Evolutionary conservation across 202 grass and related monocot genomes (phyloP), one percentile per base, ranked within the genome.

Genomic region (Cymbopogon flexuosus): DNA sequence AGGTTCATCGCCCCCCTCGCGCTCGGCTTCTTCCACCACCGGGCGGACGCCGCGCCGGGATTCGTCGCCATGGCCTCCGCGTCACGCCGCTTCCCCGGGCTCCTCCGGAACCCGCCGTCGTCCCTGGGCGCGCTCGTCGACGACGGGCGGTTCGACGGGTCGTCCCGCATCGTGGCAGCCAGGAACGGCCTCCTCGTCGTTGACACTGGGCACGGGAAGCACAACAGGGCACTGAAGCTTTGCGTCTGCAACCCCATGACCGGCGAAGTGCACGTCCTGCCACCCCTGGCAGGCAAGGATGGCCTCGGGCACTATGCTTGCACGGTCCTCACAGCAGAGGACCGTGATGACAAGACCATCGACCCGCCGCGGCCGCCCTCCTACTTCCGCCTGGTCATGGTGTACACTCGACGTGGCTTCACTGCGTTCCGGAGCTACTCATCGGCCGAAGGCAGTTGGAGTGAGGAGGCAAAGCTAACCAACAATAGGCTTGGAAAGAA

Each of bases 231-330:
- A 3, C 60, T 65, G 24, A 22, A 8, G 59, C 40, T 65, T 1
- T 47, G 75, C 8, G 59, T 65, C 8, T 78, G 75, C 60, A 78
- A 78, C 75, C 75, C 24, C 10, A 22, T 78, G 60, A 47, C 24
- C 2, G 75, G 60, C 10, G 2, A 13, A 2, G 59, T 47, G n/a
- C 30, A 15, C 19, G 18, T 61, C 21, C 56, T 76, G 30, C 73
- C 60, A 18, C 60, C 10, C 1, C 27, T 65, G 3, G 15, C 49
- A 3, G 71, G 27, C 49, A 74, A 63, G 39, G 39, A 77, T 27
- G 22, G 75, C 75, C 39, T 60, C 1, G 59, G 23, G 15, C 22
- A 31, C 42, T 78, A 78, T 0, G n/a, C 62, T 1, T 79, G 76
- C 62, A 33, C 62, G 3, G 27, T 79, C 42, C 46, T 79, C 31